A percentile compares a stretch with the other conserved stretches of the same genome.
Conservation (phyloP, 768 basidiomycete species). For the Tremella fuciformis region DNA sequence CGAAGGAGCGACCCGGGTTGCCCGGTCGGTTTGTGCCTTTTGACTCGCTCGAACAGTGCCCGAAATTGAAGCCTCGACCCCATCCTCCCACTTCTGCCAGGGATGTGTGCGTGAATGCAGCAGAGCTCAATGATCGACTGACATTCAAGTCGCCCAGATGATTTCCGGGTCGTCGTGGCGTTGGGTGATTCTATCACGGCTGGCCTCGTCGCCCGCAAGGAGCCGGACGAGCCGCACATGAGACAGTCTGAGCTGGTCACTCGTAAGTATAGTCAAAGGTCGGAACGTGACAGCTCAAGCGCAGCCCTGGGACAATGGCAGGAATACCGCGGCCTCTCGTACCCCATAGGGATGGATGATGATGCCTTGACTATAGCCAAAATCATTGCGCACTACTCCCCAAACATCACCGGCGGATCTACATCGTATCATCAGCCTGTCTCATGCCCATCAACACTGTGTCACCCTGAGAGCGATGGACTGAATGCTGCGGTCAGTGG, state of each 20-base stretch:
- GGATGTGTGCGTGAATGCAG: conserved; percentile 34
- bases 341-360: conserved; percentile 29
- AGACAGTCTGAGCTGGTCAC: background rate
- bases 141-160: conserved; percentile 47
- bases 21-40: conserved; percentile 25
- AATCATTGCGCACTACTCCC: conserved; percentile 24
- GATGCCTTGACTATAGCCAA: conserved; percentile 30
- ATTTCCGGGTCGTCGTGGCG: conserved; percentile 49
- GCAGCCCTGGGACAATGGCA: conserved; percentile 2
- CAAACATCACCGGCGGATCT: conserved; percentile 20
- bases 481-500: conserved; percentile 46
- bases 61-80: conserved; percentile 8
- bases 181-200: conserved; percentile 53
- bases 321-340: conserved; percentile 37
- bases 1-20: background rate
- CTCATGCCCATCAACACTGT: conserved; percentile 13
- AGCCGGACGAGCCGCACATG: conserved; percentile 7
- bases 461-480: conserved; percentile 30
- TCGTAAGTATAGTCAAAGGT: background rate
- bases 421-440: conserved; percentile 25
- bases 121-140: background rate
- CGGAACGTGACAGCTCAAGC: background rate
- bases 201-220: conserved; percentile 39
- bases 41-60: conserved; percentile 23
- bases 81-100: conserved; percentile 15